These are phyloP conservation scores for Grosmannia serpens DNA, from an alignment of 2,329 filamentous ascomycete genomes.

Conservation along the genomic window DNA sequence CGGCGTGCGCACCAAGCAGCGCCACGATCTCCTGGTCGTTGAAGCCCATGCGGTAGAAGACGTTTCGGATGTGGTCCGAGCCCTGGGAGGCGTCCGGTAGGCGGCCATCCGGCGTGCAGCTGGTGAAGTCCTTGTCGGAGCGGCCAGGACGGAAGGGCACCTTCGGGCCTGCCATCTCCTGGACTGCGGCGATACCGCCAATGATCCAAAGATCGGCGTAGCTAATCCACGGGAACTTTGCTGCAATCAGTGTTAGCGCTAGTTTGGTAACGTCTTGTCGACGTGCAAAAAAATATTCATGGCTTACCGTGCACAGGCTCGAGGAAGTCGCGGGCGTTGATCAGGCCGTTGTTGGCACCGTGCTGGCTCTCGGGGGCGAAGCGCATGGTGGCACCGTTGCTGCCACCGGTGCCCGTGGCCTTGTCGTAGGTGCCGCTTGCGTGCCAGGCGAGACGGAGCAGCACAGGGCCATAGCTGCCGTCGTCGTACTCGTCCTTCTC, in stretches of 20 bases:
- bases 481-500: conserved; percentile 95
- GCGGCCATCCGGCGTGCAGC: conserved; percentile 90
- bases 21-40: conserved; percentile 95
- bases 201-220: conserved; percentile 98
- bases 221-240: conserved; percentile 85
- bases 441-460: conserved; percentile 90
- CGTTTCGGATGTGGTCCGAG: conserved; percentile 70
- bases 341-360: conserved; percentile 86
- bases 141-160: conserved; percentile 87
- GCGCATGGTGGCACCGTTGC: conserved; percentile 95
- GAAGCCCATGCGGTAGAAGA: conserved; percentile 97
- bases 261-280: not conserved
- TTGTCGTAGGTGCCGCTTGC: conserved; percentile 85
- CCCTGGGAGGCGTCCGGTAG: conserved; percentile 61
- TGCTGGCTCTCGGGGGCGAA: conserved; percentile 83
- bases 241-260: conserved; percentile 22
- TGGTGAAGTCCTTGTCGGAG: conserved; percentile 62
- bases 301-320: conserved; percentile 72
- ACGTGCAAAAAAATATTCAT: too few species aligned
- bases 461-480: conserved; percentile 86
- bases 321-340: conserved; percentile 79
- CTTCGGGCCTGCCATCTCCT: conserved; percentile 86
- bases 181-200: conserved; percentile 70
- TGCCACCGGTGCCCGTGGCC: conserved; percentile 77
- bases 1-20: conserved; percentile 71